Evolutionary conservation across 1,139 yeast genomes (phyloP).

Genomic region (Lodderomyces margitis): DNA sequence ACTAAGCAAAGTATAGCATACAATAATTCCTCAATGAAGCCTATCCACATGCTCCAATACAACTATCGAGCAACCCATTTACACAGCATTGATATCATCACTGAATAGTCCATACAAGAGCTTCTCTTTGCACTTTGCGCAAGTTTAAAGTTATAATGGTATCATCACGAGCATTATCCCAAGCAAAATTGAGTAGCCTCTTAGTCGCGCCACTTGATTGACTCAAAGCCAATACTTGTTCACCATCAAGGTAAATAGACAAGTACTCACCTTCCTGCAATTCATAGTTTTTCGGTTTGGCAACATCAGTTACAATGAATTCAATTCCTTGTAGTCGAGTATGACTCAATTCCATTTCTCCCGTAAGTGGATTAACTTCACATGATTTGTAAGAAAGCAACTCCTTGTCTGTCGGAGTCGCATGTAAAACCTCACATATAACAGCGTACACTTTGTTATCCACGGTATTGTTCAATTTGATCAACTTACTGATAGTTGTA

Average conservation of each 20-base stretch:
- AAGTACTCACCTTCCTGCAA: not conserved
- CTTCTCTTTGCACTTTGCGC: slow-evolving; percentile 1
- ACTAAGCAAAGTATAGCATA: too few species aligned
- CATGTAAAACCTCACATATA: not conserved
- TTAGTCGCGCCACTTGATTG: not conserved
- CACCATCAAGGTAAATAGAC: slow-evolving; percentile 1
- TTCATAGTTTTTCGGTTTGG: not conserved
- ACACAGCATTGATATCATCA: too few species aligned
- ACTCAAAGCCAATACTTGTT: not conserved
- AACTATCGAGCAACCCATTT: too few species aligned
- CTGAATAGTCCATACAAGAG: not conserved
- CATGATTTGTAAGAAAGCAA: not conserved
- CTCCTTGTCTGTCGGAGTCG: not conserved
- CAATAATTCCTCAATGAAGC: too few species aligned
- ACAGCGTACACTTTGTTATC: not conserved
- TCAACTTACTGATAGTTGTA: not conserved
- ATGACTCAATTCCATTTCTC: not conserved
- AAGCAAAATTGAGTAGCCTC: not conserved
- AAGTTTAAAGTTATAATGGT: not conserved
- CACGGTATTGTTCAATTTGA: not conserved
- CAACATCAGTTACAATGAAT: not conserved
- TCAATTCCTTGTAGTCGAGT: not conserved
- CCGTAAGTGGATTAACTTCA: not conserved
- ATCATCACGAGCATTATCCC: not conserved
- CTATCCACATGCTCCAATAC: too few species aligned